A percentile compares a stretch with the other conserved stretches of the same genome.
These are phyloP conservation scores for Eucalyptus polyanthemos DNA, from an alignment of 345 rosid species.

Conservation along the genomic window DNA sequence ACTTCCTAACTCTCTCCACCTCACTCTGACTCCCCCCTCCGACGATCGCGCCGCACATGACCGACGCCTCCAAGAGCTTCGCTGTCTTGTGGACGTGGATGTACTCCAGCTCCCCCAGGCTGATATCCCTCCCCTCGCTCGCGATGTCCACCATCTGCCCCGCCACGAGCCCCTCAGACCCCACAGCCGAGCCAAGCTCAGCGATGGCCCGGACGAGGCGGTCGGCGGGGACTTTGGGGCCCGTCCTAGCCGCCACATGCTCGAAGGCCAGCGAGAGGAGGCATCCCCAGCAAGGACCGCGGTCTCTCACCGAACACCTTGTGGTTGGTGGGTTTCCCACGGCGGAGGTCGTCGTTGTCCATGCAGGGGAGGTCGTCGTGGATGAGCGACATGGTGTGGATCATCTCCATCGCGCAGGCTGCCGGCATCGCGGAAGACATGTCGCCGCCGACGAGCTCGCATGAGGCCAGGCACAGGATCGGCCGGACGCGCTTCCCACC, in stretches of 20 bases:
- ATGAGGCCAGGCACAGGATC: slow-evolving; percentile 44
- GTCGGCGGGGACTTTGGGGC: slow-evolving; percentile 2
- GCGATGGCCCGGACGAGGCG: slow-evolving; percentile 22
- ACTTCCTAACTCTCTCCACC: slow-evolving; percentile 12
- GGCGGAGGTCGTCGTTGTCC: slow-evolving; percentile 56
- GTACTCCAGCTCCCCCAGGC: slow-evolving; percentile 11
- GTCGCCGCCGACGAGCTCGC: slow-evolving; percentile 52
- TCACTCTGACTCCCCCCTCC: slow-evolving; percentile 13
- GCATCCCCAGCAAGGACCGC: slow-evolving; percentile 62
- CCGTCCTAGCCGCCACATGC: slow-evolving; percentile 22
- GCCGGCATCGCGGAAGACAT: slow-evolving; percentile 30
- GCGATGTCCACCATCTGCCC: slow-evolving; percentile 42
- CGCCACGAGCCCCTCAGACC: slow-evolving; percentile 37
- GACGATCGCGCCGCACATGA: slow-evolving; percentile 19
- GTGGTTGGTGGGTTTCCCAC: slow-evolving; percentile 55
- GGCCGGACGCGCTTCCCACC: slow-evolving; percentile 68
- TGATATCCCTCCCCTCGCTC: slow-evolving; percentile 29
- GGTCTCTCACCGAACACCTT: slow-evolving; percentile 31
- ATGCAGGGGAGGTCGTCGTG: slow-evolving; percentile 72
- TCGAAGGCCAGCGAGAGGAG: slow-evolving; percentile 46
- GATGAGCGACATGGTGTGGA: slow-evolving; percentile 54
- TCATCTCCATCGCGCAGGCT: slow-evolving; percentile 73
- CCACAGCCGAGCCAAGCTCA: slow-evolving; percentile 33
- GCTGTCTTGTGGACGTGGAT: slow-evolving; percentile 29
- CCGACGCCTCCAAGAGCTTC: slow-evolving; percentile 22